Evolutionary conservation across 2,329 filamentous ascomycete genomes (phyloP).

Genomic region (Venturiaceae sp.): DNA sequence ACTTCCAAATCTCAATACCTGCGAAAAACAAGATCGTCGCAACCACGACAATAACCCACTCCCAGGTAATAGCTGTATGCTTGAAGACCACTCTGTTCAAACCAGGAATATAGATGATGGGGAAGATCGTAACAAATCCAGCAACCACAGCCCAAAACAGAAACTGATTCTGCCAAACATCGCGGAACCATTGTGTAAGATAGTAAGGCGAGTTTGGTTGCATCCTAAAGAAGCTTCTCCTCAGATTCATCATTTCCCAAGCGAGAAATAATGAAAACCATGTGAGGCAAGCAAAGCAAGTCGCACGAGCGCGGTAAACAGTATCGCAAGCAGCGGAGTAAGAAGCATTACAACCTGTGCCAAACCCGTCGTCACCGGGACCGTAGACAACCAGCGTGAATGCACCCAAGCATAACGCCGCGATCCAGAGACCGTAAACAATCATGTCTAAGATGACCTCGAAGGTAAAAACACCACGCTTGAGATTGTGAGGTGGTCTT

Average conservation of each 20-base stretch:
- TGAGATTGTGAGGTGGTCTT: constrained; percentile 57
- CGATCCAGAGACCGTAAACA: constrained; percentile 72
- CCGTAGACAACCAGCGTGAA: constrained; percentile 58
- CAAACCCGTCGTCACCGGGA: constrained; percentile 52
- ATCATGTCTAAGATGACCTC: constrained; percentile 73
- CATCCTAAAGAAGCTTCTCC: constrained; percentile 59
- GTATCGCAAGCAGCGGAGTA: constrained; percentile 47
- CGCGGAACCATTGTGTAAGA: constrained; percentile 57
- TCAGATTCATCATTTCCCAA: constrained; percentile 68
- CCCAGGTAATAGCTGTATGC: constrained; percentile 32
- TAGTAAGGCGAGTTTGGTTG: constrained; percentile 19
- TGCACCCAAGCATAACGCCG: constrained; percentile 52
- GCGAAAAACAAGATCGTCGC: constrained; percentile 51
- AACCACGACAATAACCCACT: constrained; percentile 38
- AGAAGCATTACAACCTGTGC: constrained; percentile 46
- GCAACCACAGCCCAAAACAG: constrained; percentile 33
- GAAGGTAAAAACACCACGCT: constrained; percentile 61
- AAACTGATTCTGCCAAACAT: constrained; percentile 51
- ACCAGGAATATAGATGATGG: constrained; percentile 35
- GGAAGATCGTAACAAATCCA: constrained; percentile 31
- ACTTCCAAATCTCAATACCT: constrained; percentile 59
- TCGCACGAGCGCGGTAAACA: constrained; percentile 62
- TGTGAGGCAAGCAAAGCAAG: constrained; percentile 63
- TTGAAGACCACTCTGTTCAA: constrained; percentile 37
- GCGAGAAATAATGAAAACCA: constrained; percentile 71